A percentile compares a stretch with the other conserved stretches of the same genome.
Evolutionary conservation across 225 moss, liverwort and hornwort genomes (phyloP).

Genomic region (Marchantia paleacea): DNA sequence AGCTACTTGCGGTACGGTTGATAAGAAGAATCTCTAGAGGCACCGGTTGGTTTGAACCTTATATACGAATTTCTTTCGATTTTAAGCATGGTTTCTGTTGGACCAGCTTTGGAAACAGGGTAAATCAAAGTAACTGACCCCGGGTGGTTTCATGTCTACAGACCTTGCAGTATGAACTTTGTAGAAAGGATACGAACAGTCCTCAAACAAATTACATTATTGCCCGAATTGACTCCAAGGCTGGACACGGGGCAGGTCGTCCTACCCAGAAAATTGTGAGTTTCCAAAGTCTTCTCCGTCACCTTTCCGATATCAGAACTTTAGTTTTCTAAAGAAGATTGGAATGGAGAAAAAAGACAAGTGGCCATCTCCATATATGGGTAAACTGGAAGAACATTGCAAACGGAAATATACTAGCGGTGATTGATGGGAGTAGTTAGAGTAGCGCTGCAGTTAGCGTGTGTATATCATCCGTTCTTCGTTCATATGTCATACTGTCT

Average conservation of each 20-base stretch:
- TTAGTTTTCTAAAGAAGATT: not conserved
- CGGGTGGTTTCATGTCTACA: constrained; percentile 13
- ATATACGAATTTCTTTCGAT: not conserved
- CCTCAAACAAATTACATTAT: constrained; percentile 58
- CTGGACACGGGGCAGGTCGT: constrained; percentile 88
- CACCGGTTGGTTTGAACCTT: not conserved
- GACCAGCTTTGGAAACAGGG: not conserved
- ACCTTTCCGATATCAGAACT: not conserved
- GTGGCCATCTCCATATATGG: too few species aligned
- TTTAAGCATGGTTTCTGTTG: not conserved
- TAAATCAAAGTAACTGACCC: not conserved
- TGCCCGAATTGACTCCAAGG: constrained; percentile 76
- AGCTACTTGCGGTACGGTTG: constrained; percentile 45
- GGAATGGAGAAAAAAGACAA: too few species aligned
- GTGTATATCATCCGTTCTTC: too few species aligned
- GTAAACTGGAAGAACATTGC: too few species aligned
- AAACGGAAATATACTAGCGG: too few species aligned
- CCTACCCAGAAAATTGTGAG: constrained; percentile 78
- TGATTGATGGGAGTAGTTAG: too few species aligned
- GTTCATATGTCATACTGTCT: too few species aligned
- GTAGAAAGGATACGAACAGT: constrained; percentile 13
- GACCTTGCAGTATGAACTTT: constrained; percentile 48
- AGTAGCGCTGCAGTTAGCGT: too few species aligned
- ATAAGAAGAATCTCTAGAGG: not conserved
- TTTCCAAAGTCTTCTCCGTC: not conserved